Conservation (phyloP, 352 stramenopile species). For the Globisporangium parvum region DNA sequence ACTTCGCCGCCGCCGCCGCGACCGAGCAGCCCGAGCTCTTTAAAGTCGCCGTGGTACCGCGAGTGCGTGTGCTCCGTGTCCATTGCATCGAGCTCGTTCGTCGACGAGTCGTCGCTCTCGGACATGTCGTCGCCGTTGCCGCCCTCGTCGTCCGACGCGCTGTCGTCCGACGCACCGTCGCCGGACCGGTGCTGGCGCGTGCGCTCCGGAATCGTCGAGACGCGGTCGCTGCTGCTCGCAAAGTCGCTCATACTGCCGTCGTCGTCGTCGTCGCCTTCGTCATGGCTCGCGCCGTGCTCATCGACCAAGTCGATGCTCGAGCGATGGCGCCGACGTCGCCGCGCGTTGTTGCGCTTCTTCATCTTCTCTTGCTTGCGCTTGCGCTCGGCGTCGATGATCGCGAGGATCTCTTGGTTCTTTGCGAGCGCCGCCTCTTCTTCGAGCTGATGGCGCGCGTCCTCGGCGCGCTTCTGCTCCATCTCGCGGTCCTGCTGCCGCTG, state of each 20-base stretch:
- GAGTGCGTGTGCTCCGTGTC: slow-evolving; percentile 52
- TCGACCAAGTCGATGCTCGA: slow-evolving; percentile 55
- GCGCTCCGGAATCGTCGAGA: slow-evolving; percentile 29
- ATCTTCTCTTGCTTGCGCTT: slow-evolving; percentile 56
- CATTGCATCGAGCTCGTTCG: slow-evolving; percentile 37
- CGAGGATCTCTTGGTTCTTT: slow-evolving; percentile 71
- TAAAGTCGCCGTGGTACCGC: slow-evolving; percentile 82
- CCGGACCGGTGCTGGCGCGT: slow-evolving; percentile 17
- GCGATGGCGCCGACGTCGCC: slow-evolving; percentile 33
- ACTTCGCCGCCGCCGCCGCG: slow-evolving; percentile 80
- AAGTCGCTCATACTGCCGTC: slow-evolving; percentile 24
- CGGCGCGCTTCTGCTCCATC: slow-evolving; percentile 49
- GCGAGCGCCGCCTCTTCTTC: slow-evolving; percentile 57
- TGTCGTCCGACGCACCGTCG: slow-evolving; percentile 13
- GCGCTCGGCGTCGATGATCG: slow-evolving; percentile 71
- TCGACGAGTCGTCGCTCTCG: slow-evolving; percentile 32
- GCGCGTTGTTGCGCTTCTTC: slow-evolving; percentile 41
- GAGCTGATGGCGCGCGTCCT: slow-evolving; percentile 43
- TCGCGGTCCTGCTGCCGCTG: slow-evolving; percentile 68
- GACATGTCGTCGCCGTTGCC: background rate
- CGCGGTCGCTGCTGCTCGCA: slow-evolving; percentile 28
- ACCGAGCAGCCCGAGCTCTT: slow-evolving; percentile 77
- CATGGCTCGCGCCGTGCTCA: slow-evolving; percentile 9
- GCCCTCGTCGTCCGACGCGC: slow-evolving; percentile 9
- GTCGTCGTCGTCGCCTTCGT: slow-evolving; percentile 13